These are phyloP conservation scores for Secale cereale DNA, from an alignment of 176 grass and related monocot genomes.

Conservation along the genomic window DNA sequence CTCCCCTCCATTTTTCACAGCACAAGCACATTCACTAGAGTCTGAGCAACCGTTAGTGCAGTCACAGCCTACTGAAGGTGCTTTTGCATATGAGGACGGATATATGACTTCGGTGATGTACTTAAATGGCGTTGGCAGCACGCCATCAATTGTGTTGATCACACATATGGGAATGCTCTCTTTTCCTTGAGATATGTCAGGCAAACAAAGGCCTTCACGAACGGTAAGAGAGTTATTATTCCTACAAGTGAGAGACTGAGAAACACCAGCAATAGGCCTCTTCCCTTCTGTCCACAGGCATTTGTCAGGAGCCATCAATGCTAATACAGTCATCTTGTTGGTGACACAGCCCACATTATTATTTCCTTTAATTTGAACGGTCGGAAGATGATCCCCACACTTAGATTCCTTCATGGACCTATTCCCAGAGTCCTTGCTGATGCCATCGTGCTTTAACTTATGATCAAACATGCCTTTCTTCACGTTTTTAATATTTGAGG, in stretches of 20 bases:
- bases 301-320: slow-evolving; percentile 7
- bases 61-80: slow-evolving; percentile 51
- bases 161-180: slow-evolving; percentile 61
- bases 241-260: neutral
- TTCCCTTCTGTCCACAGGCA: neutral
- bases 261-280: neutral
- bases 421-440: neutral
- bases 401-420: neutral
- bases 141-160: slow-evolving; percentile 55
- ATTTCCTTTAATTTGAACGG: neutral
- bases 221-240: slow-evolving; percentile 26
- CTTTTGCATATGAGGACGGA: slow-evolving; percentile 49
- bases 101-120: slow-evolving; percentile 57
- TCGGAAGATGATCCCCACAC: neutral
- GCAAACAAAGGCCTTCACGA: slow-evolving; percentile 55
- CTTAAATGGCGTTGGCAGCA: slow-evolving; percentile 46
- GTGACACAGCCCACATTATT: neutral
- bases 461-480: neutral
- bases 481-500: neutral
- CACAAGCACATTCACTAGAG: slow-evolving; percentile 63
- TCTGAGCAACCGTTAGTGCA: slow-evolving; percentile 57
- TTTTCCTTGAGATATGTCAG: slow-evolving; percentile 54
- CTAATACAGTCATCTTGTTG: neutral
- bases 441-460: neutral
- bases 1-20: slow-evolving; percentile 70